Percentiles rank a stretch among this genome's conserved stretches.
phyloP scores from a whole-genome alignment of 371 early-diverging fungal species.

The Apophysomyces trapeziformis region DNA sequence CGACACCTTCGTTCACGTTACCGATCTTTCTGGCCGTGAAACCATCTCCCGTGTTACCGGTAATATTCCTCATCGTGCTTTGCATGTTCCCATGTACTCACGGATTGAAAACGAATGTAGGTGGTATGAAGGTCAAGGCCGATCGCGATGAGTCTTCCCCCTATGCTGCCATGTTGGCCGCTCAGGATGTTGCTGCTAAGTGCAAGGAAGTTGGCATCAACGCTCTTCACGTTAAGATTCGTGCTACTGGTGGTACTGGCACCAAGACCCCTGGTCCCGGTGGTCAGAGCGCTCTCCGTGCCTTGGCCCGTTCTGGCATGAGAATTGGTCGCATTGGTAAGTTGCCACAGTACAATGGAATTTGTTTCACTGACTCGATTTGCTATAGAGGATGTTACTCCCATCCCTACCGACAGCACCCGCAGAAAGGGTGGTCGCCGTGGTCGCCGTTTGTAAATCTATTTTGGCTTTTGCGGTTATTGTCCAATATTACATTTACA shows the following conservation, averaged over 20 bases:
- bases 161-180: constrained; percentile 99
- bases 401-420: constrained; percentile 99
- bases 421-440: constrained; percentile 99
- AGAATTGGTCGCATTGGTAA: constrained; percentile 96
- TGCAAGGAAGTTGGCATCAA: constrained; percentile 99
- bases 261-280: constrained; percentile 99
- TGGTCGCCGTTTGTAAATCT: constrained; percentile 99
- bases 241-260: constrained; percentile 99
- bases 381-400: constrained; percentile 95
- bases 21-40: constrained; percentile 99
- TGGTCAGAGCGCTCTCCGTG: constrained; percentile 99
- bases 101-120: constrained; percentile 40
- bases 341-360: not conserved
- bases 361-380: not conserved
- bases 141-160: constrained; percentile 99
- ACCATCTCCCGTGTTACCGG: constrained; percentile 99
- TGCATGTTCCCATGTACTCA: constrained; percentile 8
- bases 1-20: constrained; percentile 99
- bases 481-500: constrained; percentile 1
- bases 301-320: constrained; percentile 99
- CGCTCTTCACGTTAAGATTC: constrained; percentile 99
- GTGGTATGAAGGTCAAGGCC: constrained; percentile 99
- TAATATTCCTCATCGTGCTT: constrained; percentile 38
- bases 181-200: constrained; percentile 99
- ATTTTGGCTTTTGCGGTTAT: constrained; percentile 5